Evolutionary conservation across 257 asterid species (phyloP).

Genomic region (Solanum habrochaites): DNA sequence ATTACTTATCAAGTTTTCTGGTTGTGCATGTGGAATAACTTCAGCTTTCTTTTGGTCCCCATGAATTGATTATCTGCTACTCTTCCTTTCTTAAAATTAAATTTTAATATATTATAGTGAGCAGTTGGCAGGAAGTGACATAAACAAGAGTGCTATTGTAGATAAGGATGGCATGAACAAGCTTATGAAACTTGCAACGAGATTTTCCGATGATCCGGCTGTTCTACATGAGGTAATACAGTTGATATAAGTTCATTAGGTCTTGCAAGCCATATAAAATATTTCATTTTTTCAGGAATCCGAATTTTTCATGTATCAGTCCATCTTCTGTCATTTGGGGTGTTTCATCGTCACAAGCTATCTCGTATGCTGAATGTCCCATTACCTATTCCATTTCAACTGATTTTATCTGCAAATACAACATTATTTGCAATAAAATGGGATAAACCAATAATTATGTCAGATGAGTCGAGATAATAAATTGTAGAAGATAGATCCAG

Average conservation of each 20-base stretch:
- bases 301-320: neutral
- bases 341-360: neutral
- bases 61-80: neutral
- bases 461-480: neutral
- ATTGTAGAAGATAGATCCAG: neutral
- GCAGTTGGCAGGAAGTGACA: conserved; percentile 98
- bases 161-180: conserved; percentile 68
- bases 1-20: neutral
- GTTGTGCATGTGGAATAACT: neutral
- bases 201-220: conserved; percentile 63
- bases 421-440: neutral
- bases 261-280: neutral
- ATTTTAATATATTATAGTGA: neutral
- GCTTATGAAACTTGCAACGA: conserved; percentile 62
- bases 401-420: neutral
- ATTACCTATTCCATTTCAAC: neutral
- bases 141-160: conserved; percentile 60
- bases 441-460: neutral
- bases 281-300: neutral
- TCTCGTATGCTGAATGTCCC: neutral
- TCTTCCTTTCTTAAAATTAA: neutral
- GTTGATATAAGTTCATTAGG: neutral
- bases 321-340: neutral
- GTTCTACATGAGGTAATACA: conserved; percentile 71
- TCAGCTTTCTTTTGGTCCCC: neutral